These are phyloP conservation scores for Boletus rubropictus DNA, from an alignment of 768 basidiomycete genomes.

Conservation along the genomic window DNA sequence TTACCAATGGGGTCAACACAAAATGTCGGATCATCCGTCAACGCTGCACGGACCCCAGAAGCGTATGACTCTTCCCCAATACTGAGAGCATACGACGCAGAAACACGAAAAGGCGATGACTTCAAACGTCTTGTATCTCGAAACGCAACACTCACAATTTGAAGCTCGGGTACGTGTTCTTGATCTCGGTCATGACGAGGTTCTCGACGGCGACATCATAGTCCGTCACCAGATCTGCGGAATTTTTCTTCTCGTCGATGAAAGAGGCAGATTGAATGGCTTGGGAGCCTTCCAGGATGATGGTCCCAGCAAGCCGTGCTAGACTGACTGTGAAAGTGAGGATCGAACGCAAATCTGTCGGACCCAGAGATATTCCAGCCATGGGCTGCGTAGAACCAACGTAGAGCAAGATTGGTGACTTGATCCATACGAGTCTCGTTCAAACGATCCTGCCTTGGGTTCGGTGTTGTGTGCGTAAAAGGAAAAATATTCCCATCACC, in stretches of 20 bases:
- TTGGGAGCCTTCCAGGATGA: constrained; percentile 71
- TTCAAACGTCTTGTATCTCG: neutral
- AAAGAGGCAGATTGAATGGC: constrained; percentile 57
- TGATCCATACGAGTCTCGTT: neutral
- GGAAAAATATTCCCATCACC: constrained; percentile 29
- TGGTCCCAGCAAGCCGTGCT: constrained; percentile 62
- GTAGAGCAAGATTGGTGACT: neutral
- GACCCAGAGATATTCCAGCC: constrained; percentile 18
- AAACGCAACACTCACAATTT: constrained; percentile 57
- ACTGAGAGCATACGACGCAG: constrained; percentile 33
- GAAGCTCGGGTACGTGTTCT: constrained; percentile 62
- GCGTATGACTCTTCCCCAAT: constrained; percentile 94
- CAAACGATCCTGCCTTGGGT: neutral
- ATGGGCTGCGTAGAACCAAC: neutral
- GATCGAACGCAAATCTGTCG: constrained; percentile 50
- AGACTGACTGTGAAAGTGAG: constrained; percentile 62
- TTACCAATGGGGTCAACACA: constrained; percentile 92
- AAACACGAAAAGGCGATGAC: neutral
- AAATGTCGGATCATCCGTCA: constrained; percentile 89
- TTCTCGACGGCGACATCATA: constrained; percentile 89
- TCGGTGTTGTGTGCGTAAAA: constrained; percentile 8
- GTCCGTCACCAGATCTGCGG: constrained; percentile 91
- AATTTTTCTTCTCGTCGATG: constrained; percentile 83
- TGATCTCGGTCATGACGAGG: constrained; percentile 66
- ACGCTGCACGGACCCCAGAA: constrained; percentile 54